These are phyloP conservation scores for Madurella mycetomatis DNA, from an alignment of 2,329 filamentous ascomycete species.

Conservation along the genomic window DNA sequence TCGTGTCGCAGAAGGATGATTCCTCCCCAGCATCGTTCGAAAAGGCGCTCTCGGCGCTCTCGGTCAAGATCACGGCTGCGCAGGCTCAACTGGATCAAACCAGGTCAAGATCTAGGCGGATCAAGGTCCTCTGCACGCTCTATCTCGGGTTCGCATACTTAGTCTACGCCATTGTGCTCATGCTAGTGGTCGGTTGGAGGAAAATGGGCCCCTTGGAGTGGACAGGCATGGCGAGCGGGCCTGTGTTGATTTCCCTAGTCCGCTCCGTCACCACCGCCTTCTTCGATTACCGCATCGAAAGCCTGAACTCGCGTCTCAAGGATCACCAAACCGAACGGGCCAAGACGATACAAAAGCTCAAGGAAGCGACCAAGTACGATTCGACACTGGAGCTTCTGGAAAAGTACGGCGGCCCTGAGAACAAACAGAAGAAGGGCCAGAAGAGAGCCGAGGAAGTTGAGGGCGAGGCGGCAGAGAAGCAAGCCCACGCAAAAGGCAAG, in stretches of 20 bases:
- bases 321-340: constrained; percentile 73
- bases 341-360: constrained; percentile 88
- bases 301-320: constrained; percentile 64
- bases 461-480: constrained; percentile 27
- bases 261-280: constrained; percentile 63
- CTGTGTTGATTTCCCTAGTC: constrained; percentile 74
- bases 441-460: constrained; percentile 26
- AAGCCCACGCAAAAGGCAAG: constrained; percentile 17
- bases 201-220: constrained; percentile 76
- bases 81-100: constrained; percentile 69
- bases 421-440: constrained; percentile 37
- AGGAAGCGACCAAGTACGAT: constrained; percentile 92
- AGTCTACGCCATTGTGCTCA: constrained; percentile 74
- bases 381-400: constrained; percentile 88
- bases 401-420: constrained; percentile 76
- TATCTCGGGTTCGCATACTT: constrained; percentile 90
- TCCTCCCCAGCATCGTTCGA: constrained; percentile 89
- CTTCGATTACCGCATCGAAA: constrained; percentile 77
- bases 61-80: constrained; percentile 73
- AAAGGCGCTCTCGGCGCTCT: constrained; percentile 78
- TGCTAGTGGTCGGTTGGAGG: constrained; percentile 78
- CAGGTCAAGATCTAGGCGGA: constrained; percentile 67
- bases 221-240: constrained; percentile 70
- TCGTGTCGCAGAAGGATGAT: constrained; percentile 58
- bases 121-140: constrained; percentile 81